Percentiles rank a stretch among this genome's conserved stretches.
Evolutionary conservation across 805 yeast species (phyloP).

Genomic region (Brettanomyces custersianus): DNA sequence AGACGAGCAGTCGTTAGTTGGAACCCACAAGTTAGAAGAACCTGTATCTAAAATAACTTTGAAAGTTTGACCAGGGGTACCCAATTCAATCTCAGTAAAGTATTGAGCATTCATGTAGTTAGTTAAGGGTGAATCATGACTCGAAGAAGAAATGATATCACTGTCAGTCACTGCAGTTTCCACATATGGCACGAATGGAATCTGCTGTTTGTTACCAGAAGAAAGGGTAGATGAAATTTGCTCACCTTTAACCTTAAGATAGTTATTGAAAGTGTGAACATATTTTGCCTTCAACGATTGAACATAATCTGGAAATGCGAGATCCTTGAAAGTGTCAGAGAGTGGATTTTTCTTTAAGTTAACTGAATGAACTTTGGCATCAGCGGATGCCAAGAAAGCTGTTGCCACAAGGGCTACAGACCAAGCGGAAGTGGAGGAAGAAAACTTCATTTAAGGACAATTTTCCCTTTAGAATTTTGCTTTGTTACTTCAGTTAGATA

Average conservation of each 20-base stretch:
- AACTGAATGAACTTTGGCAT: constrained; percentile 40
- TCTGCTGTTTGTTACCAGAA: constrained; percentile 12
- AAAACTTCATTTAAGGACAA: too few relatives aligned
- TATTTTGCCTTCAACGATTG: constrained; percentile 41
- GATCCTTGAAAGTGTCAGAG: constrained; percentile 37
- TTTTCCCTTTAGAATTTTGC: too few relatives aligned
- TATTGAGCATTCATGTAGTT: constrained; percentile 96
- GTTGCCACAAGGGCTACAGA: constrained; percentile 35
- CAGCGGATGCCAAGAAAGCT: constrained; percentile 16
- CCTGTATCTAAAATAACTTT: constrained; percentile 96
- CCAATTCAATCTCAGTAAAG: constrained; percentile 81
- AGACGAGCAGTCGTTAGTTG: constrained; percentile 79
- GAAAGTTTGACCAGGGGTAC: constrained; percentile 89
- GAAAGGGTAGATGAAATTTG: constrained; percentile 7
- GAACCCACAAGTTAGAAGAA: constrained; percentile 95
- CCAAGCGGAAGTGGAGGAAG: constrained; percentile 29
- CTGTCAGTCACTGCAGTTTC: constrained; percentile 7
- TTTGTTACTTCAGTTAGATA: too few relatives aligned
- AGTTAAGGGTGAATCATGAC: constrained; percentile 77
- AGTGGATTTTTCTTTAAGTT: constrained; percentile 38
- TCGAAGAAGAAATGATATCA: not conserved
- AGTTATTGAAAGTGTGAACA: constrained; percentile 28
- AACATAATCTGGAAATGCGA: constrained; percentile 38
- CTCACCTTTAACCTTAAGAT: constrained; percentile 21
- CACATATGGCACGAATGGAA: constrained; percentile 36